Evolutionary conservation across 352 stramenopile species (phyloP).

Genomic region (Halophytophthora polymorphica): DNA sequence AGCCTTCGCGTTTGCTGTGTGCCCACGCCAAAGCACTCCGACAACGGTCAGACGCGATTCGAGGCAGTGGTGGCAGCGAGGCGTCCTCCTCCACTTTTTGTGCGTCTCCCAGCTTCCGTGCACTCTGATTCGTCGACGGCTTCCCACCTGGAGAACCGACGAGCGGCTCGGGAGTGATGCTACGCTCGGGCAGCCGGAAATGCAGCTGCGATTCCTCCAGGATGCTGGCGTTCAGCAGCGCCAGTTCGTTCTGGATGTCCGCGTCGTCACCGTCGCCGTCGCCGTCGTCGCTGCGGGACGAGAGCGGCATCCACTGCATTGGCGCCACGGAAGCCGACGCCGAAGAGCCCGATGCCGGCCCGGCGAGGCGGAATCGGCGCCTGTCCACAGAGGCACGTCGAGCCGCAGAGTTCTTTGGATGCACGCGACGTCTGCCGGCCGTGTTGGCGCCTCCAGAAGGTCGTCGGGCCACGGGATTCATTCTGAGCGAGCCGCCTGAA

Average conservation of each 20-base stretch:
- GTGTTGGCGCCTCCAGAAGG: constrained; percentile 23
- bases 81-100: constrained; percentile 10
- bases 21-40: constrained; percentile 14
- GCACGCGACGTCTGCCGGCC: constrained; percentile 31
- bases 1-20: neutral
- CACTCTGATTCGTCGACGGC: neutral
- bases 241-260: constrained; percentile 35
- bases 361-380: constrained; percentile 12
- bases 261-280: constrained; percentile 46
- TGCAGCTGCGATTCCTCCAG: constrained; percentile 49
- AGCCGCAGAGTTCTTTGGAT: constrained; percentile 38
- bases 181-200: constrained; percentile 56
- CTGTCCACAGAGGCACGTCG: constrained; percentile 40
- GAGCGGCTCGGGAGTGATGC: constrained; percentile 50
- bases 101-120: neutral
- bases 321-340: constrained; percentile 12
- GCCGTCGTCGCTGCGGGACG: constrained; percentile 17
- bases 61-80: constrained; percentile 5
- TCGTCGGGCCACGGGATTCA: constrained; percentile 33
- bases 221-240: constrained; percentile 44
- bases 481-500: constrained; percentile 54
- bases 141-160: constrained; percentile 26
- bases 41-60: neutral
- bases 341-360: constrained; percentile 5
- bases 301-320: constrained; percentile 51